These are phyloP conservation scores for Phoma herbarum DNA, from an alignment of 2,329 filamentous ascomycete species.

Conservation along the genomic window DNA sequence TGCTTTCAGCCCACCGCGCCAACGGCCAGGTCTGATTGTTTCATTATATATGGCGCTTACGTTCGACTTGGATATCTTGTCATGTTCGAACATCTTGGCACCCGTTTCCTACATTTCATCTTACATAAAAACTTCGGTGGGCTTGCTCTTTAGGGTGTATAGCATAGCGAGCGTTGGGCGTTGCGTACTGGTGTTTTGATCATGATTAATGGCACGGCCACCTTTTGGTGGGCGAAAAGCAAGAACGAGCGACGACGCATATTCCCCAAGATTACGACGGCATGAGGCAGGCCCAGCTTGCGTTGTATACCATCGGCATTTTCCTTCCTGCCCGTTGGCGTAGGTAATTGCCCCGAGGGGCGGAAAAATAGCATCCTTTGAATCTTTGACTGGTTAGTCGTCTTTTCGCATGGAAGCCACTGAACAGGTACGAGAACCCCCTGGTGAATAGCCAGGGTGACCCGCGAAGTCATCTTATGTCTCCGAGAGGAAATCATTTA, in stretches of 20 bases:
- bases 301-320: conserved; percentile 28
- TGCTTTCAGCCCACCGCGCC: conserved; percentile 35
- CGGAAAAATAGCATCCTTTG: conserved; percentile 21
- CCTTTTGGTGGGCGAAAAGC: conserved; percentile 38
- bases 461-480: background rate
- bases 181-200: conserved; percentile 38
- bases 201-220: conserved; percentile 24
- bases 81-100: conserved; percentile 21
- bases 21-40: conserved; percentile 15
- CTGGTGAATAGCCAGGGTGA: too few relatives aligned
- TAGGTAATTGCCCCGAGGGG: conserved; percentile 26
- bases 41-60: conserved; percentile 14
- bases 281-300: conserved; percentile 25
- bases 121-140: conserved; percentile 29
- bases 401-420: conserved; percentile 2
- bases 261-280: conserved; percentile 42
- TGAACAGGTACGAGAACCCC: too few relatives aligned
- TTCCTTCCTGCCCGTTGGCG: conserved; percentile 11
- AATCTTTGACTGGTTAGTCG: conserved; percentile 5
- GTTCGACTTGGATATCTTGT: conserved; percentile 16
- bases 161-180: conserved; percentile 51
- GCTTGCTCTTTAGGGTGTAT: conserved; percentile 36
- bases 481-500: conserved; percentile 17
- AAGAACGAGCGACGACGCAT: conserved; percentile 44
- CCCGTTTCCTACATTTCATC: conserved; percentile 19